A percentile compares a stretch with the other conserved stretches of the same genome.
Conservation (phyloP, 75 land plant species). For the Picea glauca region DNA sequence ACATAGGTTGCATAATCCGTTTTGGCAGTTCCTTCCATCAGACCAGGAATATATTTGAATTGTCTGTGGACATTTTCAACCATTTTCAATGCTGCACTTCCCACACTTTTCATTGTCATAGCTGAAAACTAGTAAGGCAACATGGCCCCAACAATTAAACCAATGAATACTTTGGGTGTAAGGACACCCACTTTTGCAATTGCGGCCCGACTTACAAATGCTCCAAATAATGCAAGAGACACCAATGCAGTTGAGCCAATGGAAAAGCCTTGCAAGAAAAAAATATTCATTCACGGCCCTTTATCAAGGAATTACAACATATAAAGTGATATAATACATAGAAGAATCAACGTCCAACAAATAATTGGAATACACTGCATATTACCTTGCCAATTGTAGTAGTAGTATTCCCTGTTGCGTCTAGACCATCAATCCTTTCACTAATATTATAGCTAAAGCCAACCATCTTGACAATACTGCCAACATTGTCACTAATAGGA, state of each 20-base stretch:
- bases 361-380: neutral
- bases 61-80: neutral
- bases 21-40: neutral
- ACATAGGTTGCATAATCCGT: neutral
- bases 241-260: slow-evolving; percentile 61
- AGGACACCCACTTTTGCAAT: slow-evolving; percentile 49
- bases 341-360: neutral
- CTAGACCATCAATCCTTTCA: slow-evolving; percentile 80
- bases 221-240: slow-evolving; percentile 63
- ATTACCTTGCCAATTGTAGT: slow-evolving; percentile 88
- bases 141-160: slow-evolving; percentile 56
- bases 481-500: slow-evolving; percentile 92
- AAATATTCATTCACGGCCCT: too few relatives aligned
- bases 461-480: slow-evolving; percentile 91
- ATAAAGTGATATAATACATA: neutral
- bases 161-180: slow-evolving; percentile 47
- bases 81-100: neutral
- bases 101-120: slow-evolving; percentile 49
- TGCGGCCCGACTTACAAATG: slow-evolving; percentile 55
- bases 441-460: slow-evolving; percentile 74
- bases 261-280: slow-evolving; percentile 26
- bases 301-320: neutral
- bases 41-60: neutral
- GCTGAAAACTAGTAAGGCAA: slow-evolving; percentile 68
- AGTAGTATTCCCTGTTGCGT: slow-evolving; percentile 91